phyloP scores from a whole-genome alignment of 108 stramenopile species.

The Seminavis robusta region DNA sequence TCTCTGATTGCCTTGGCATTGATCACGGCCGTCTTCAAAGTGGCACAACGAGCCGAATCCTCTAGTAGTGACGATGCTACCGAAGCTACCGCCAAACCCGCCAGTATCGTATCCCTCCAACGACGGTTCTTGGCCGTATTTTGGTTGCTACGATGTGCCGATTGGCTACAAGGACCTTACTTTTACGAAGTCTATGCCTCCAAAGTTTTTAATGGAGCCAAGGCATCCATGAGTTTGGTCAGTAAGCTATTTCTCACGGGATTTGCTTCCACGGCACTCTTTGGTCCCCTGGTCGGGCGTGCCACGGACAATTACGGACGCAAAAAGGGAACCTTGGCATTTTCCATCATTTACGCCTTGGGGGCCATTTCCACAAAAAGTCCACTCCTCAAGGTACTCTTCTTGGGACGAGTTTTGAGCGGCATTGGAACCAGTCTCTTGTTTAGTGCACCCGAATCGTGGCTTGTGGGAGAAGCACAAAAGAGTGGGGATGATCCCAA shows the following conservation, averaged over 20 bases:
- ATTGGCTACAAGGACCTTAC: constrained; percentile 99
- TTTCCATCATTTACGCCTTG: constrained; percentile 71
- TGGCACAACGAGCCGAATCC: constrained; percentile 21
- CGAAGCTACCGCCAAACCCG: constrained; percentile 19
- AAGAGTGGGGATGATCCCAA: constrained; percentile 57
- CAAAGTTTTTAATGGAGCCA: constrained; percentile 73
- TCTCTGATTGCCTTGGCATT: constrained; percentile 39
- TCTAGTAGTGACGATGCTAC: background rate
- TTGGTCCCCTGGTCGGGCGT: constrained; percentile 85
- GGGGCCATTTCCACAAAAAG: constrained; percentile 82
- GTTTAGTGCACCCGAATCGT: constrained; percentile 90
- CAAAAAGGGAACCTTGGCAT: constrained; percentile 83
- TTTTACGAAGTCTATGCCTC: constrained; percentile 96
- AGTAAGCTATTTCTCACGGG: constrained; percentile 90
- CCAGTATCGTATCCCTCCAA: constrained; percentile 55
- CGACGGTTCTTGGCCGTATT: constrained; percentile 88
- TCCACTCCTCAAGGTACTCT: constrained; percentile 59
- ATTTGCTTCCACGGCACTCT: constrained; percentile 89
- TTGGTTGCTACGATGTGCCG: constrained; percentile 91
- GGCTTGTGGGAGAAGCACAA: constrained; percentile 91
- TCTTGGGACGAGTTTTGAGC: constrained; percentile 79
- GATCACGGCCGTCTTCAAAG: constrained; percentile 30
- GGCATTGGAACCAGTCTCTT: constrained; percentile 85
- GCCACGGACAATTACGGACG: constrained; percentile 82
- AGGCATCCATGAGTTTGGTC: constrained; percentile 56